A percentile compares a stretch with the other conserved stretches of the same genome.
phyloP scores from a whole-genome alignment of 208 protist genomes.

The Wallacemonas rigidus region DNA sequence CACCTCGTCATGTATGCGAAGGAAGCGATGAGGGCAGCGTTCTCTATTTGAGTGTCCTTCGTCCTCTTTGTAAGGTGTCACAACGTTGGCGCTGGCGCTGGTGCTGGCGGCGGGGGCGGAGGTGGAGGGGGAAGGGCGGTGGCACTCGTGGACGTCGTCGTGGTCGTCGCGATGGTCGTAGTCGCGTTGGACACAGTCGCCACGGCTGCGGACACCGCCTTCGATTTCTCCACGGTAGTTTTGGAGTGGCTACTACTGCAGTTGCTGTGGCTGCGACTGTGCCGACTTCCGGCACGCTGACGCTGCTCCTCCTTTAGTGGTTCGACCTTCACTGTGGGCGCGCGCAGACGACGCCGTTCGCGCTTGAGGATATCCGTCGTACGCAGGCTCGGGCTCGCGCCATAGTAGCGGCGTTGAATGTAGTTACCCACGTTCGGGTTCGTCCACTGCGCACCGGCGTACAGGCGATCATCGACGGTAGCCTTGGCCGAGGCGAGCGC shows the following conservation, averaged over 20 bases:
- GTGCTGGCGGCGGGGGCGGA: not conserved
- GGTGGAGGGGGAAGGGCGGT: not conserved
- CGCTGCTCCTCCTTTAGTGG: conserved; percentile 31
- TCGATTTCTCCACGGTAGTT: not conserved
- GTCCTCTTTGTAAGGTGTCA: too few relatives aligned
- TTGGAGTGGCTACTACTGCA: not conserved
- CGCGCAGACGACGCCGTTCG: conserved; percentile 25
- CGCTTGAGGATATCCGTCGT: conserved; percentile 64
- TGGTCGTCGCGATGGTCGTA: not conserved
- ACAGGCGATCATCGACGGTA: conserved; percentile 16
- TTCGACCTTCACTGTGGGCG: conserved; percentile 65
- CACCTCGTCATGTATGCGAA: too few relatives aligned
- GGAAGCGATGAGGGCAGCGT: too few relatives aligned
- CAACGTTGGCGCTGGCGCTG: not conserved
- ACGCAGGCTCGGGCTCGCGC: conserved; percentile 78
- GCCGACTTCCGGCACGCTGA: conserved; percentile 10
- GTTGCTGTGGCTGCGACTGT: conserved; percentile 1
- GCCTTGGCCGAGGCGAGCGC: conserved; percentile 8
- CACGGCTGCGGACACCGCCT: not conserved
- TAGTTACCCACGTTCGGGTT: conserved; percentile 89
- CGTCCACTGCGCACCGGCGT: conserved; percentile 55
- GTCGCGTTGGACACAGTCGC: not conserved
- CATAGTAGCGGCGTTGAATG: conserved; percentile 88
- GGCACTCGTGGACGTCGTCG: not conserved
- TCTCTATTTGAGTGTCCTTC: too few relatives aligned